Evolutionary conservation across 1,284 basidiomycete species (phyloP), one percentile per base, ranked within the genome.

Genomic region (Irpex sp.): DNA sequence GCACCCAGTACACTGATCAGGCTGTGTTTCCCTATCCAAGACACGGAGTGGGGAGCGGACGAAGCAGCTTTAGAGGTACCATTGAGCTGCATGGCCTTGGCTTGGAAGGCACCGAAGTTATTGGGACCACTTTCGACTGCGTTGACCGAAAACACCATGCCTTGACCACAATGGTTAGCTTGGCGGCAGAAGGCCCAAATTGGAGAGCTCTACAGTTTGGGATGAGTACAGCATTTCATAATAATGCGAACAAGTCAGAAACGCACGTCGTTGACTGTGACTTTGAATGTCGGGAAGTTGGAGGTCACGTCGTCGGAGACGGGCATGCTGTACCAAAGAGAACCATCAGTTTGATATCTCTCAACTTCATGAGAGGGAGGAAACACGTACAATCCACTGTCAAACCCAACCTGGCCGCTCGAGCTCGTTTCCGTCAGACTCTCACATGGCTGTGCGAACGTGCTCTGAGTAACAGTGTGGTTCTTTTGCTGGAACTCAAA

Each of bases 61-160:
- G 37, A 39, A 39, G 37, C 15, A 39, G 37, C 37, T 9, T 15
- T 39, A 15, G 37, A 39, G 37, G 65, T 66, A 7, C 62, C 61
- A 51, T 66, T 68, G 35, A 67, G 63, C 53, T 68, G 65, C 63
- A 65, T 69, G 35, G 73, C 72, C 55, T 69, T 70, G 1, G 78
- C 77, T 63, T 81, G 69, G 78, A 87, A 89, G 1, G 85, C 85
- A 4, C 70, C 79, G 69, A 86, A 89, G 67, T 75, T 86, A 69
- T 85, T 84, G 43, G 80, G 66, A 8, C 84, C 80, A 2, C 75
- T 72, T 64, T 83, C 80, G 15, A 82, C 75, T 6, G 87, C 81
- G 71, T 89, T 89, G 66, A 80, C 80, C 21, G 83, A 74, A 72
- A 88, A 87, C 59, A 89, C 86, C 88, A 89, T 89, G 57, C 86